phyloP scores from a whole-genome alignment of 1,284 basidiomycete genomes.

The Agaricales sp. region DNA sequence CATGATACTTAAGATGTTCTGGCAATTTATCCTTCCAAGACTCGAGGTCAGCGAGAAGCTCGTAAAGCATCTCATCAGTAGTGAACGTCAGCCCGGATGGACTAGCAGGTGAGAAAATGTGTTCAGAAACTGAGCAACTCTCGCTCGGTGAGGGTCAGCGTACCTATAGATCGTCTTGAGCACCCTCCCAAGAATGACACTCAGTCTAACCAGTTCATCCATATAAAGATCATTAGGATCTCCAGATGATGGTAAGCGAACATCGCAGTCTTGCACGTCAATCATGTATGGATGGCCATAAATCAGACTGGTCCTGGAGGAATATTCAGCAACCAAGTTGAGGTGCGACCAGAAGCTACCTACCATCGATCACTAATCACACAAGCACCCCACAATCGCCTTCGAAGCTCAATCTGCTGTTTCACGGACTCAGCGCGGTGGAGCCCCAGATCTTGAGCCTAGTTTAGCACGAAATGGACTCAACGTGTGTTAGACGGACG shows the following conservation, averaged over 20 bases:
- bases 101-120: conserved; percentile 27
- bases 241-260: conserved; percentile 73
- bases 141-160: conserved; percentile 11
- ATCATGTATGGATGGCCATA: conserved; percentile 89
- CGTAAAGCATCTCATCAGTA: conserved; percentile 66
- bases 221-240: conserved; percentile 67
- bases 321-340: conserved; percentile 8
- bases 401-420: conserved; percentile 69
- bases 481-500: conserved; percentile 3
- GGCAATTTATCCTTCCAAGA: conserved; percentile 72
- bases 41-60: conserved; percentile 66
- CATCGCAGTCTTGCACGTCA: conserved; percentile 89
- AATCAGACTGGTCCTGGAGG: conserved; percentile 57
- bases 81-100: conserved; percentile 79
- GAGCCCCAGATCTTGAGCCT: conserved; percentile 89
- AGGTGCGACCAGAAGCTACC: conserved; percentile 13
- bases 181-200: conserved; percentile 79
- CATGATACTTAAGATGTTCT: conserved; percentile 63
- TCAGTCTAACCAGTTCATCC: conserved; percentile 81
- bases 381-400: conserved; percentile 86
- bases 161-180: conserved; percentile 87
- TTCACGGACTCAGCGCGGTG: conserved; percentile 80
- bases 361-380: conserved; percentile 89
- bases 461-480: conserved; percentile 6
- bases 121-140: conserved; percentile 6